Evolutionary conservation across 306 rosid species (phyloP), one percentile per base, ranked within the genome.

Genomic region (Abrus precatorius): DNA sequence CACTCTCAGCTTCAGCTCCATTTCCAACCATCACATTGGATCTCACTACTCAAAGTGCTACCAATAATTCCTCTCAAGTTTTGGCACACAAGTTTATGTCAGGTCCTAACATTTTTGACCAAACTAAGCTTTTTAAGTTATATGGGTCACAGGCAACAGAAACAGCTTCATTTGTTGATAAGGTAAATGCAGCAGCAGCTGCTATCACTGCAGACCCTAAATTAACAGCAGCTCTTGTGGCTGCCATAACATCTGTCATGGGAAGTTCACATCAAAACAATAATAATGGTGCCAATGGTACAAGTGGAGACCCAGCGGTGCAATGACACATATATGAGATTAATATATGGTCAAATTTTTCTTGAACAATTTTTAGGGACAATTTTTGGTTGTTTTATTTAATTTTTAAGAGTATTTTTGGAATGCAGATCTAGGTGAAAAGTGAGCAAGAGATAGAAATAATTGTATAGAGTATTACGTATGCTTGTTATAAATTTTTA

Each of bases 1-100:
- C 92, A 6, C 90, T 91, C 32, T 86, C 93, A 11, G 88, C 93
- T 45, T 84, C 92, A 74, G 89, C 97, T 2, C 93, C 97, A 61
- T 91, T 91, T 80, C 93, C 97, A 3, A 91, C 93, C 0, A 88
- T 91, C 59, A 91, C 91, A 5, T 77, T 91, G 32, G 93, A 91
- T 55, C 93, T 91, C 78, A 91, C 89, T 49, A 2, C 2, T 36
- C 50, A 81, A 47, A 5, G 45, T 13, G 36, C 79, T 7, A 41
- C 84, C 6, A 10, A 40, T 27, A 27, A 60, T 43, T 44, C 84
- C 53, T 36, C 82, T 11, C 81, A 2, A 4, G 40, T 0, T 36
- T 36, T 36, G 40, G 1, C 40, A 2, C 40, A 36, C 2, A 36
- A 36, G 40, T 36, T 36, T 36, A 36, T 36, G 40, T 2, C 2